Evolutionary conservation across 78 protist species (phyloP).

Genomic region (Ministeria vibrans): DNA sequence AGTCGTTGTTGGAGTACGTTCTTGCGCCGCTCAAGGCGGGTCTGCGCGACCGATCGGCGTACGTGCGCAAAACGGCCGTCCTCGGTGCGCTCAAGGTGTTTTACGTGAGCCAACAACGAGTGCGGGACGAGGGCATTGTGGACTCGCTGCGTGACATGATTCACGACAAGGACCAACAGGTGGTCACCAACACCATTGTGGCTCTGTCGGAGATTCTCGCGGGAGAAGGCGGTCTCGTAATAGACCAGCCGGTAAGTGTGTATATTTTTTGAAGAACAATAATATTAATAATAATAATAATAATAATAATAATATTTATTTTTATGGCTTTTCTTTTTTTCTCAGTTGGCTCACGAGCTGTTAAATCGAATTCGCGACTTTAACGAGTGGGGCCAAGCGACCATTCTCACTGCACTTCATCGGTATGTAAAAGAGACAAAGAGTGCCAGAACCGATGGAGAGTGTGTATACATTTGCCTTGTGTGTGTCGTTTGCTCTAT

Average conservation of each 20-base stretch:
- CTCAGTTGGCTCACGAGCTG: slow-evolving; percentile 4
- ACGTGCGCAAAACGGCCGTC: slow-evolving; percentile 90
- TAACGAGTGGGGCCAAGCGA: slow-evolving; percentile 37
- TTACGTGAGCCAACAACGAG: slow-evolving; percentile 7
- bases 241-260: slow-evolving; percentile 31
- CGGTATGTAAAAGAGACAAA: too few species aligned
- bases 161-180: slow-evolving; percentile 64
- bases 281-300: too few species aligned
- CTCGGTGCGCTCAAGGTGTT: slow-evolving; percentile 64
- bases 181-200: slow-evolving; percentile 55
- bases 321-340: background rate
- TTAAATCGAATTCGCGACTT: slow-evolving; percentile 4
- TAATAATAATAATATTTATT: too few species aligned
- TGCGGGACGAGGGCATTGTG: slow-evolving; percentile 17
- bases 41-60: slow-evolving; percentile 64
- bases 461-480: too few species aligned
- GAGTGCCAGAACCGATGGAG: too few species aligned
- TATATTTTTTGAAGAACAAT: too few species aligned
- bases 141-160: slow-evolving; percentile 51
- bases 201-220: slow-evolving; percentile 68
- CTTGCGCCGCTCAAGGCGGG: slow-evolving; percentile 33
- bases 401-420: too few species aligned
- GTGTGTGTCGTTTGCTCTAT: too few species aligned
- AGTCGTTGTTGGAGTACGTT: slow-evolving; percentile 69
- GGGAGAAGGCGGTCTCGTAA: slow-evolving; percentile 49